Conservation (phyloP, 331 rosid species). For the Acacia pycnantha region DNA sequence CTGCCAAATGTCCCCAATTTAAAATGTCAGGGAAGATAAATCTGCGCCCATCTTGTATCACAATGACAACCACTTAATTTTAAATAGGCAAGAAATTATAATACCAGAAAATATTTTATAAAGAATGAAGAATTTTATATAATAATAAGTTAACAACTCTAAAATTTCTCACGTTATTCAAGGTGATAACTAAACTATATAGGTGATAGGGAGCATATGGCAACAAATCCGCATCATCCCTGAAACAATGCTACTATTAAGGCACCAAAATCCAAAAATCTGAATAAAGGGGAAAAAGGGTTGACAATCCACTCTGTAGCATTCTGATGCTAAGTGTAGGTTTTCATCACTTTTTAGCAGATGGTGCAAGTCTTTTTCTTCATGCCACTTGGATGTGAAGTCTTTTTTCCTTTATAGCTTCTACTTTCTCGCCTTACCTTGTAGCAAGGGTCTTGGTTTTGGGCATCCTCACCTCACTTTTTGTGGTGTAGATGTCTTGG, state of each 20-base stretch:
- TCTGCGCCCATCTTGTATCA: neutral
- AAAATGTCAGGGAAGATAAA: constrained; percentile 15
- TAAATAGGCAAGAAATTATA: neutral
- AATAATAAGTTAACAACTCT: neutral
- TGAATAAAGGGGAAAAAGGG: neutral
- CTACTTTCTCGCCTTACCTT: neutral
- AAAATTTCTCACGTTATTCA: neutral
- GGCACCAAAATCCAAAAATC: neutral
- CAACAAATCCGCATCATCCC: neutral
- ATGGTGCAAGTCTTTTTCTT: neutral
- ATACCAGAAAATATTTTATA: neutral
- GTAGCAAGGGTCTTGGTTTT: neutral
- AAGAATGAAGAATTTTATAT: neutral
- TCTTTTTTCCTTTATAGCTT: neutral
- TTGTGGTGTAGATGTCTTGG: neutral
- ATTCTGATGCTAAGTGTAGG: neutral
- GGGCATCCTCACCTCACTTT: neutral
- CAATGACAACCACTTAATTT: neutral
- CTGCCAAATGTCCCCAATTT: constrained; percentile 47
- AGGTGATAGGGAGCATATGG: neutral
- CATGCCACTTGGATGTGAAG: neutral
- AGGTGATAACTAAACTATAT: neutral
- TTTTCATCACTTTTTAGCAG: neutral
- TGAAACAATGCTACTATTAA: neutral
- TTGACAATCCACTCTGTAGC: neutral